A percentile compares a stretch with the other conserved stretches of the same genome.
phyloP scores from a whole-genome alignment of 768 basidiomycete species.

The Tricholoma flavovirens region DNA sequence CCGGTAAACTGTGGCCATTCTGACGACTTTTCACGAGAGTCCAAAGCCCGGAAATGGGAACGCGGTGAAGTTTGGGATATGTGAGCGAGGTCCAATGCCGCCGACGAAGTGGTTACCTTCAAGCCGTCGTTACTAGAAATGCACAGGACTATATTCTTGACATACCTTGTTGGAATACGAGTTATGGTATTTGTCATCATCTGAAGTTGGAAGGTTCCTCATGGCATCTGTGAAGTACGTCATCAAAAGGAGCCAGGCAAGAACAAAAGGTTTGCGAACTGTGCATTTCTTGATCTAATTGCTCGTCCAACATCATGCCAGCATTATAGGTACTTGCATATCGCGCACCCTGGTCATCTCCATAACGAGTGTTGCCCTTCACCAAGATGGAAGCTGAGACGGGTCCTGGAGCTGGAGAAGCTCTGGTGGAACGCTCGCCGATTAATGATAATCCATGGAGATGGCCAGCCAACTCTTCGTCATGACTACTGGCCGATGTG shows the following conservation, averaged over 20 bases:
- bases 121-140: constrained; percentile 3
- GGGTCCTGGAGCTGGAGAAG: constrained; percentile 50
- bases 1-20: constrained; percentile 93
- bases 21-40: constrained; percentile 66
- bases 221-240: constrained; percentile 61
- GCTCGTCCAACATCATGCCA: constrained; percentile 90
- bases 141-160: constrained; percentile 1
- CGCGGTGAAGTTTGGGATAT: constrained; percentile 77
- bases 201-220: constrained; percentile 80
- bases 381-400: constrained; percentile 49
- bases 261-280: constrained; percentile 45
- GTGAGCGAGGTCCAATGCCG: constrained; percentile 89
- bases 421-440: constrained; percentile 52
- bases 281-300: constrained; percentile 91
- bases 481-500: constrained; percentile 82
- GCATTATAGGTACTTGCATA: constrained; percentile 69
- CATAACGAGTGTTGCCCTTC: constrained; percentile 47
- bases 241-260: not conserved
- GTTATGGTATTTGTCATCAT: constrained; percentile 79
- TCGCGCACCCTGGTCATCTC: constrained; percentile 51
- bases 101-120: constrained; percentile 82
- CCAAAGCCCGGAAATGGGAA: constrained; percentile 51
- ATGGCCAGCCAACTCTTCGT: constrained; percentile 75
- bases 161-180: constrained; percentile 62
- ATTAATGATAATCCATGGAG: constrained; percentile 66